Evolutionary conservation across 73 alveolate genomes (phyloP).

Genomic region (Paramecium sexaurelia): DNA sequence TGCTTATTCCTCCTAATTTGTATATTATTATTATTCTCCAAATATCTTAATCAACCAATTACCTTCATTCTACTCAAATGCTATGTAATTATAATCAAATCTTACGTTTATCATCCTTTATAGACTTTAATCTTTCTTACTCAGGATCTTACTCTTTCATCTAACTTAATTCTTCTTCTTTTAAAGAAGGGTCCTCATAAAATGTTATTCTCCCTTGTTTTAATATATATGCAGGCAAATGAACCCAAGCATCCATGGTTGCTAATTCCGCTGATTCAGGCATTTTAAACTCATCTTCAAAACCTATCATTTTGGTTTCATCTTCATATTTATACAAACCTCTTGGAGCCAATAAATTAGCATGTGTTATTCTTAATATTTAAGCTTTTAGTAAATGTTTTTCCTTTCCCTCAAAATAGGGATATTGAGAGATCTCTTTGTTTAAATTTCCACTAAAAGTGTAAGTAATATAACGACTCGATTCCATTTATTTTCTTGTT

Average conservation of each 20-base stretch:
- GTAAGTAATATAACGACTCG: not conserved
- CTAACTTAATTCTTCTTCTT: not conserved
- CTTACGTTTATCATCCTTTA: not conserved
- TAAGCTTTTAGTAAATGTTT: slow-evolving; percentile 33
- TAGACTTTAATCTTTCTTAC: slow-evolving; percentile 28
- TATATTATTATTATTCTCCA: slow-evolving; percentile 29
- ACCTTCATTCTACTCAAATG: slow-evolving; percentile 17
- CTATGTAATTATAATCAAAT: not conserved
- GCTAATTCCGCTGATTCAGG: slow-evolving; percentile 45
- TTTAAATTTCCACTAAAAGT: slow-evolving; percentile 20
- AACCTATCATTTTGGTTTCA: not conserved
- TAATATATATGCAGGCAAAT: slow-evolving; percentile 38
- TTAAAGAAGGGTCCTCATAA: slow-evolving; percentile 38
- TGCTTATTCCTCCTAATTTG: not conserved
- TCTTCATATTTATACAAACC: slow-evolving; percentile 51
- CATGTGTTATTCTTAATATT: slow-evolving; percentile 36
- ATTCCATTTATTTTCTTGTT: slow-evolving; percentile 29
- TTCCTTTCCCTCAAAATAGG: slow-evolving; percentile 31
- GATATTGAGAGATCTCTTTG: not conserved
- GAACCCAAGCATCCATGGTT: slow-evolving; percentile 49
- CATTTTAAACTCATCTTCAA: slow-evolving; percentile 54
- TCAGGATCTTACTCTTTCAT: slow-evolving; percentile 47
- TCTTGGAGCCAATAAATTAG: slow-evolving; percentile 12
- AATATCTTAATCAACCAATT: slow-evolving; percentile 6
- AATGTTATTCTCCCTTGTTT: slow-evolving; percentile 47